A percentile compares a stretch with the other conserved stretches of the same genome.
These are phyloP conservation scores for Aspergillus sclerotialis DNA, from an alignment of 2,329 filamentous ascomycete species.

Conservation along the genomic window DNA sequence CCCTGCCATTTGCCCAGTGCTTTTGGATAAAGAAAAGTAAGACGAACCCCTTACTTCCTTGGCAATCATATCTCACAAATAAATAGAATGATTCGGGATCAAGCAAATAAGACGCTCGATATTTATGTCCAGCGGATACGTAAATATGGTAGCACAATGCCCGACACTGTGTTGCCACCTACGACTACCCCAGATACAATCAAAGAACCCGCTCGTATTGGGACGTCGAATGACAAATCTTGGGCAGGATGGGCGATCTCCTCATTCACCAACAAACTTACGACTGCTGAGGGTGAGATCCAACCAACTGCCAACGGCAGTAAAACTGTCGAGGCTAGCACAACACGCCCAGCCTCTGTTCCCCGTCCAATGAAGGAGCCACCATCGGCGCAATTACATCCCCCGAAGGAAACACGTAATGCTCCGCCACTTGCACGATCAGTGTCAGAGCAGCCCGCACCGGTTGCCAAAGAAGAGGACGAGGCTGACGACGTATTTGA, in stretches of 20 bases:
- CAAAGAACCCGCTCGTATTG: conserved; percentile 61
- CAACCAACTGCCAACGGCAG: conserved; percentile 50
- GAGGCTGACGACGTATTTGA: conserved; percentile 59
- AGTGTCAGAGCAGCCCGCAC: conserved; percentile 34
- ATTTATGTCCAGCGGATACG: conserved; percentile 75
- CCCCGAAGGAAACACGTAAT: conserved; percentile 16
- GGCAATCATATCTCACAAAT: background rate
- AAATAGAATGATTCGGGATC: conserved; percentile 67
- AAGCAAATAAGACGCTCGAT: conserved; percentile 83
- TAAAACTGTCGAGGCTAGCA: conserved; percentile 36
- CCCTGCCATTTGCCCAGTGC: conserved; percentile 71
- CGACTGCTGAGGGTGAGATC: conserved; percentile 79
- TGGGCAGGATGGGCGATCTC: conserved; percentile 99
- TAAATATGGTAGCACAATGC: conserved; percentile 69
- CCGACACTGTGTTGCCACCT: conserved; percentile 70
- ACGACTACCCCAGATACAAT: conserved; percentile 44
- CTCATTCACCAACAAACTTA: conserved; percentile 92
- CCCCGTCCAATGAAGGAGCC: conserved; percentile 35
- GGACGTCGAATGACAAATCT: conserved; percentile 63
- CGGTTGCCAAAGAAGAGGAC: conserved; percentile 40
- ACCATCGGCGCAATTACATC: conserved; percentile 16
- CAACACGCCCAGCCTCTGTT: conserved; percentile 41
- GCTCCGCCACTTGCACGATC: conserved; percentile 27
- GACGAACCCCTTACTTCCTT: conserved; percentile 3
- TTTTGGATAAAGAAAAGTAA: conserved; percentile 89